Evolutionary conservation across 257 asterid species (phyloP), one percentile per base, ranked within the genome.

Genomic region (Nicotiana attenuata): DNA sequence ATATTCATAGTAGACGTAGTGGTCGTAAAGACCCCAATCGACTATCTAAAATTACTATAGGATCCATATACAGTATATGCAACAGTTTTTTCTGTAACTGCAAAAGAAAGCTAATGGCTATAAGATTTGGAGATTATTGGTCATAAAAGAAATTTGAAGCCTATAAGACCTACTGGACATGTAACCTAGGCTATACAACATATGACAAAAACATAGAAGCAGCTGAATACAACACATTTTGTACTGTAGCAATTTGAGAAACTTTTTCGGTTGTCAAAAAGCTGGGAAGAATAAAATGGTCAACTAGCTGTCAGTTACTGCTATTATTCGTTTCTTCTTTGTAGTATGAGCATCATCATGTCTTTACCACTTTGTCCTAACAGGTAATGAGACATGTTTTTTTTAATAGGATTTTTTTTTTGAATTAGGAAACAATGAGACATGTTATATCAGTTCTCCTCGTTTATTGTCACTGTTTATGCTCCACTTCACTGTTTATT

Each of bases 301-400:
- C 79, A 47, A 47, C 38, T 47, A 22, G 60, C 79, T 47, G 60
- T 73, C 57, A 22, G 79, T 24, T 71, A 17, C 14, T 45, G 61
- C 24, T 47, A 47, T 22, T 73, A 47, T 73, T 14, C 16, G 50
- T 41, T 73, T 73, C 38, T 73, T 47, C 24, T 71, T 13, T 73
- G 79, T 73, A 45, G 79, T 47, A 22, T 73, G 79, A 47, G 38
- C 57, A 47, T 73, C 59, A 41, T 41, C 41, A 22, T 73, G 60
- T 47, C 79, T 56, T 47, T 73, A 20, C 79, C 61, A 47, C 79
- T 71, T 45, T 73, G 79, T 73, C 38, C 50, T 20, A 73, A 73
- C 22, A 73, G n/a, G 41, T 47, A 73, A 73, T 47, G 38, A n/a
- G 41, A n/a, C 79, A 13, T 22, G 38, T 45, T 73, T 2, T 7